Percentiles rank a stretch among this genome's conserved stretches.
phyloP scores from a whole-genome alignment of 306 rosid genomes.

The Ormosia emarginata region DNA sequence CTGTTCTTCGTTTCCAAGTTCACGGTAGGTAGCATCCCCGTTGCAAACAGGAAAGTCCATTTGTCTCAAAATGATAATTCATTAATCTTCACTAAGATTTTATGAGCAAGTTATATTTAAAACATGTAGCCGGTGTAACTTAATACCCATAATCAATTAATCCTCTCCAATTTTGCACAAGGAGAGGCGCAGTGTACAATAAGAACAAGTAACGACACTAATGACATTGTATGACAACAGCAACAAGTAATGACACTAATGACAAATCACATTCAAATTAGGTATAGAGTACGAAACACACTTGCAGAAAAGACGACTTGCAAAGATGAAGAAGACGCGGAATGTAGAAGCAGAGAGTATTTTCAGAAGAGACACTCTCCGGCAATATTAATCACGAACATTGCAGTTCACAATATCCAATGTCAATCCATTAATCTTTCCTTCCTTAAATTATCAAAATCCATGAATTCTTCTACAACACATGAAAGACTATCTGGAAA shows the following conservation, averaged over 20 bases:
- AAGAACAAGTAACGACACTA: background rate
- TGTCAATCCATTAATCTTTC: slow-evolving; percentile 35
- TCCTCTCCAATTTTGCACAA: background rate
- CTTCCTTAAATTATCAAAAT: slow-evolving; percentile 2
- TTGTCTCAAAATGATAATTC: background rate
- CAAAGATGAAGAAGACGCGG: background rate
- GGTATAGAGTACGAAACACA: background rate
- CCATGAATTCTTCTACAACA: slow-evolving; percentile 24
- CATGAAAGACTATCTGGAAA: background rate
- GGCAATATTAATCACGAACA: background rate
- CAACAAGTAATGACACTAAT: background rate
- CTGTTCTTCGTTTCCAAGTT: background rate
- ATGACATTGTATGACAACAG: background rate
- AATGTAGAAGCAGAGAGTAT: background rate
- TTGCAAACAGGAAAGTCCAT: background rate
- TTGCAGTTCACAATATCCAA: slow-evolving; percentile 31
- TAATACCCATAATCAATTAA: background rate
- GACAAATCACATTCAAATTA: slow-evolving; percentile 11
- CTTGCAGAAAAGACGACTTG: background rate
- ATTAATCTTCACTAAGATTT: background rate
- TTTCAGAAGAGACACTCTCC: background rate
- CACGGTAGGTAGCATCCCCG: background rate
- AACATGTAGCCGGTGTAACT: background rate
- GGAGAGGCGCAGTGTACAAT: background rate
- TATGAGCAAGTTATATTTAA: background rate